Evolutionary conservation across 495 filamentous ascomycete species (phyloP).

Genomic region (Penicillium paxilli): DNA sequence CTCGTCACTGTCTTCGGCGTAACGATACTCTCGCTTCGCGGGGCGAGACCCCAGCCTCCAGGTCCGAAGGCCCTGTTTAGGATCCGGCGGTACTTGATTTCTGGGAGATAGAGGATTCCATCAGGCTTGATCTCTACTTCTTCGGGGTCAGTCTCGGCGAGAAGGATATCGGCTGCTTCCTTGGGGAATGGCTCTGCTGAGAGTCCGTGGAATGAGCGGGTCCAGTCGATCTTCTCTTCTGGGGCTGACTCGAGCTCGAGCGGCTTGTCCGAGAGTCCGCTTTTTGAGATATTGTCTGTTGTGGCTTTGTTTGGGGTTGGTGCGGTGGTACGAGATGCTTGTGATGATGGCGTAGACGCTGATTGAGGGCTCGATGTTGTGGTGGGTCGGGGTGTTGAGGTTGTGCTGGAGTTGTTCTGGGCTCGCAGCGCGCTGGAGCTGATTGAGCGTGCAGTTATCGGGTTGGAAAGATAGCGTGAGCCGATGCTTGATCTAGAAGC

Average conservation of each 20-base stretch:
- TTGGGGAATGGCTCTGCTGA: conserved; percentile 71
- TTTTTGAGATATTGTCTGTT: conserved; percentile 51
- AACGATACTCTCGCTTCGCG: conserved; percentile 86
- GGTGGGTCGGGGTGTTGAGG: conserved; percentile 12
- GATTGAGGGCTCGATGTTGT: conserved; percentile 16
- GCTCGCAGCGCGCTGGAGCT: conserved; percentile 17
- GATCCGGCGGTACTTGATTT: conserved; percentile 97
- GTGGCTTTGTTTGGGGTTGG: conserved; percentile 36
- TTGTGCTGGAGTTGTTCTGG: conserved; percentile 18
- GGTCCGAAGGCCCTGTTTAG: conserved; percentile 91
- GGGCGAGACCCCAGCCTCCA: conserved; percentile 92
- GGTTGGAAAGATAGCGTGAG: conserved; percentile 14
- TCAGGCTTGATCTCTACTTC: conserved; percentile 97
- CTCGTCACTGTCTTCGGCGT: conserved; percentile 85
- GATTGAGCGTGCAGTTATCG: conserved; percentile 17
- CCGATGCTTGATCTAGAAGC: conserved; percentile 2
- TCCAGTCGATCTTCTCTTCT: conserved; percentile 78
- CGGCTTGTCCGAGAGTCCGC: conserved; percentile 53
- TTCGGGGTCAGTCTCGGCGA: conserved; percentile 62
- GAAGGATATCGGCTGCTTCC: conserved; percentile 71
- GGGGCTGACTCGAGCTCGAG: conserved; percentile 42
- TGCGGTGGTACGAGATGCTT: conserved; percentile 23
- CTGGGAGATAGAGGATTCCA: conserved; percentile 92
- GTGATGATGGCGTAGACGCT: conserved; percentile 1
- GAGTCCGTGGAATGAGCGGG: conserved; percentile 87